A percentile compares a stretch with the other conserved stretches of the same genome.
These are phyloP conservation scores for Adansonia digitata DNA, from an alignment of 345 rosid genomes.

Conservation along the genomic window DNA sequence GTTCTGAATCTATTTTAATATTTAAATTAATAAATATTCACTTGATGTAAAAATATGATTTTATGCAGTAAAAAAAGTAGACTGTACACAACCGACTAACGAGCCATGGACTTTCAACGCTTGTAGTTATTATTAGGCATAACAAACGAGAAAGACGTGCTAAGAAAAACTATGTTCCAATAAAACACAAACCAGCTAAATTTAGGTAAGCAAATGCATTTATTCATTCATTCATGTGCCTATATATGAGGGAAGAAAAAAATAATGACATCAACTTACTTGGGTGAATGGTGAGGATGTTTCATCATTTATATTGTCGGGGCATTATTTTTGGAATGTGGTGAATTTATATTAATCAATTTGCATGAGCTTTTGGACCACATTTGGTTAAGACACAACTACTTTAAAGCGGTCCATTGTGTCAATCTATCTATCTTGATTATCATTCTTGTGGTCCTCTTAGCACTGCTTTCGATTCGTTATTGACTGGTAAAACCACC, in stretches of 20 bases:
- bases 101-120: too few species aligned
- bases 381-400: conserved; percentile 14
- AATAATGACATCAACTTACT: neutral
- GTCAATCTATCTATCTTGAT: neutral
- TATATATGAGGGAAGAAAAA: neutral
- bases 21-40: too few species aligned
- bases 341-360: neutral
- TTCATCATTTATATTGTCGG: neutral
- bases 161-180: neutral
- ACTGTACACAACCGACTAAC: too few species aligned
- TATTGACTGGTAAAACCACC: neutral
- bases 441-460: conserved; percentile 20
- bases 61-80: too few species aligned
- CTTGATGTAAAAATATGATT: too few species aligned
- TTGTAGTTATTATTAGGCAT: too few species aligned
- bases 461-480: neutral
- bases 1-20: too few species aligned
- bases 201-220: too few species aligned
- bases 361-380: conserved; percentile 17
- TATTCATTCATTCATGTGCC: neutral
- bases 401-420: conserved; percentile 14
- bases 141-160: neutral
- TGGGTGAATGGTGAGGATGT: neutral
- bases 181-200: neutral
- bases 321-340: neutral